These are phyloP conservation scores for Trametes polyzona DNA, from an alignment of 1,284 basidiomycete genomes.

Conservation along the genomic window DNA sequence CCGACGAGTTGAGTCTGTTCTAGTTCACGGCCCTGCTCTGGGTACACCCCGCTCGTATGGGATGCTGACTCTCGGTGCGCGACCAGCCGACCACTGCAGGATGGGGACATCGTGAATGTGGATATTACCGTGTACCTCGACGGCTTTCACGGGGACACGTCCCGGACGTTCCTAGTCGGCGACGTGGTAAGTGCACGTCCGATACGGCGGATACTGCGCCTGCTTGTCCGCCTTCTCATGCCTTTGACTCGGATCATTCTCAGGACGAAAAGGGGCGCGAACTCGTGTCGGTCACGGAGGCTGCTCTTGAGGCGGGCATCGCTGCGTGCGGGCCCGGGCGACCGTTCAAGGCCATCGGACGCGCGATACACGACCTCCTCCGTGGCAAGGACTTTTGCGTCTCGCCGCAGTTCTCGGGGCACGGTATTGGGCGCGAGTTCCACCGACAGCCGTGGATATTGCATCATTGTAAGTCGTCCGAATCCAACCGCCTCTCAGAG, in stretches of 20 bases:
- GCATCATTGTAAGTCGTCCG: conserved; percentile 57
- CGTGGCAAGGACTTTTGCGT: conserved; percentile 56
- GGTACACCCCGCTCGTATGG: background rate
- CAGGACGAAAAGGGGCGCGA: conserved; percentile 71
- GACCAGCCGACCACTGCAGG: conserved; percentile 73
- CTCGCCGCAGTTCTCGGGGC: conserved; percentile 79
- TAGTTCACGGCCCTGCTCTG: background rate
- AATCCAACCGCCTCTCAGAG: background rate
- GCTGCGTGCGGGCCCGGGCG: conserved; percentile 75
- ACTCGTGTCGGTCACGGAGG: conserved; percentile 63
- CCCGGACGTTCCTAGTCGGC: conserved; percentile 79
- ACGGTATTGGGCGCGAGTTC: conserved; percentile 87
- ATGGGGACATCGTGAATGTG: conserved; percentile 85
- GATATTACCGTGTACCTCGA: conserved; percentile 82
- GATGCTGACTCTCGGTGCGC: background rate
- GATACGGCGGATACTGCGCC: too few species aligned
- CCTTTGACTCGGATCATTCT: too few species aligned
- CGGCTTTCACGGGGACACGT: conserved; percentile 88
- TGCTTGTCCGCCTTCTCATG: too few species aligned
- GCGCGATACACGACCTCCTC: conserved; percentile 67
- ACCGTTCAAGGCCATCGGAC: conserved; percentile 76
- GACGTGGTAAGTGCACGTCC: conserved; percentile 70
- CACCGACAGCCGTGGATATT: conserved; percentile 87
- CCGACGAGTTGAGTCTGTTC: conserved; percentile 64
- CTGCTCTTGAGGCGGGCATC: conserved; percentile 77